Percentiles rank a stretch among this genome's conserved stretches.
Conservation (phyloP, 805 yeast genomes). For the Jamesozyma gamospora region DNA sequence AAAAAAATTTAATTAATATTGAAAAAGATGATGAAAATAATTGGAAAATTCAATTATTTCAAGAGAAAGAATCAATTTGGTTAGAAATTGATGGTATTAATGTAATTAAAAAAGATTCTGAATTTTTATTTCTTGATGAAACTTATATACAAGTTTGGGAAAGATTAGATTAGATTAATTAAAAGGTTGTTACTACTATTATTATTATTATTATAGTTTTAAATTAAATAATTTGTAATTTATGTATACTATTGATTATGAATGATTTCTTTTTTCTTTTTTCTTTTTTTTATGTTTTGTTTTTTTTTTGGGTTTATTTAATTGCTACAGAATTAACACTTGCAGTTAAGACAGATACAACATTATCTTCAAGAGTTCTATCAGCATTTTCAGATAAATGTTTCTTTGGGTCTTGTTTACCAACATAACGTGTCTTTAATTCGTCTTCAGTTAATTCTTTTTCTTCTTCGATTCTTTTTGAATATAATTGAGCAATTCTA, state of each 20-base stretch:
- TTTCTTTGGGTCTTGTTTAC: conserved; percentile 97
- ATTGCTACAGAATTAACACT: conserved; percentile 87
- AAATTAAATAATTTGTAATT: background rate
- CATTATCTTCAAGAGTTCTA: conserved; percentile 75
- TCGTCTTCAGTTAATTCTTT: conserved; percentile 80
- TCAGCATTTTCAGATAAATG: conserved; percentile 88
- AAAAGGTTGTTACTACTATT: too few species aligned
- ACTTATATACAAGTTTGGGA: conserved; percentile 64
- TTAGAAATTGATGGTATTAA: conserved; percentile 44
- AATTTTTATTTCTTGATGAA: conserved; percentile 52
- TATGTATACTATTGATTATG: background rate
- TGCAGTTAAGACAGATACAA: conserved; percentile 78
- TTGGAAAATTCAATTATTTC: conserved; percentile 44
- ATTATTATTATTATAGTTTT: background rate
- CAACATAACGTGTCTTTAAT: conserved; percentile 90
- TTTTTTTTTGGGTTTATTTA: too few species aligned
- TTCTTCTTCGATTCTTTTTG: conserved; percentile 85
- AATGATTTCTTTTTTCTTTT: too few species aligned
- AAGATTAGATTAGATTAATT: conserved; percentile 7
- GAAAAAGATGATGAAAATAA: conserved; percentile 27
- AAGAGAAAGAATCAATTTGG: conserved; percentile 41
- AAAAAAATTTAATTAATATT: conserved; percentile 6
- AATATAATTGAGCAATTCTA: conserved; percentile 80
- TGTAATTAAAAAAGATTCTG: conserved; percentile 40
- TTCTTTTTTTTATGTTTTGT: too few species aligned